Percentiles rank a stretch among this genome's conserved stretches.
Conservation (phyloP, 371 early-diverging fungal species). For the Haplosporangium sp. region DNA sequence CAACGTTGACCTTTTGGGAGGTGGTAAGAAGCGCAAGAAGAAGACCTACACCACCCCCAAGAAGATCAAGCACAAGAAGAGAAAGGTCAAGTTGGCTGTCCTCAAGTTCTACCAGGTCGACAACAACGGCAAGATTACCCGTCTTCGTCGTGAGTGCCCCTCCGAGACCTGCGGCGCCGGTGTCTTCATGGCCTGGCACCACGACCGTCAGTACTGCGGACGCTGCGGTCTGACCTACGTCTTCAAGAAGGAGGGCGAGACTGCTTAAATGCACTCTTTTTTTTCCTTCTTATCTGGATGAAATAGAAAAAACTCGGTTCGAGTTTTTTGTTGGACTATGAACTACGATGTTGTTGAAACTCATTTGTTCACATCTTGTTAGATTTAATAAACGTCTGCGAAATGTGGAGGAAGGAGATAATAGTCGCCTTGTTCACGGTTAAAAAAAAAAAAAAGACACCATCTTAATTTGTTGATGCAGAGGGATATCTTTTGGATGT, state of each 20-base stretch:
- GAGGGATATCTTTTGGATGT: too few relatives aligned
- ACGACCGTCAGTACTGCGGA: conserved; percentile 96
- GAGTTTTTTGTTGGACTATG: too few relatives aligned
- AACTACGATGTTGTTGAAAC: too few relatives aligned
- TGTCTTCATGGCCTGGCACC: conserved; percentile 98
- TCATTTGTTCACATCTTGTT: too few relatives aligned
- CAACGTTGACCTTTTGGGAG: conserved; percentile 80
- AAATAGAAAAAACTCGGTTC: too few relatives aligned
- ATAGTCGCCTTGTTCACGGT: too few relatives aligned
- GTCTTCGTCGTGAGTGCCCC: conserved; percentile 97
- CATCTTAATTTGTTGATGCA: too few relatives aligned
- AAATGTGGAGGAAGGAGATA: too few relatives aligned
- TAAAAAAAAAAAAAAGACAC: too few relatives aligned
- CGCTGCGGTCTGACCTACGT: conserved; percentile 71
- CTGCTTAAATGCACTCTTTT: conserved; percentile 28
- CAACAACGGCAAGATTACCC: conserved; percentile 96
- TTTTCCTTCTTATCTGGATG: neutral
- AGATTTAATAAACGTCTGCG: too few relatives aligned
- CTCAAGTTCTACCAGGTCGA: conserved; percentile 99
- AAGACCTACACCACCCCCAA: conserved; percentile 99
- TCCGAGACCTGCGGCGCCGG: conserved; percentile 96
- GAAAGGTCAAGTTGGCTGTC: conserved; percentile 97
- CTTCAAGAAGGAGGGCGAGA: conserved; percentile 65
- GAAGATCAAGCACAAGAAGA: conserved; percentile 99
- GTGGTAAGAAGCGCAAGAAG: conserved; percentile 99